phyloP scores from a whole-genome alignment of 2,329 filamentous ascomycete genomes.

The Ploettnerulaceae sp. region DNA sequence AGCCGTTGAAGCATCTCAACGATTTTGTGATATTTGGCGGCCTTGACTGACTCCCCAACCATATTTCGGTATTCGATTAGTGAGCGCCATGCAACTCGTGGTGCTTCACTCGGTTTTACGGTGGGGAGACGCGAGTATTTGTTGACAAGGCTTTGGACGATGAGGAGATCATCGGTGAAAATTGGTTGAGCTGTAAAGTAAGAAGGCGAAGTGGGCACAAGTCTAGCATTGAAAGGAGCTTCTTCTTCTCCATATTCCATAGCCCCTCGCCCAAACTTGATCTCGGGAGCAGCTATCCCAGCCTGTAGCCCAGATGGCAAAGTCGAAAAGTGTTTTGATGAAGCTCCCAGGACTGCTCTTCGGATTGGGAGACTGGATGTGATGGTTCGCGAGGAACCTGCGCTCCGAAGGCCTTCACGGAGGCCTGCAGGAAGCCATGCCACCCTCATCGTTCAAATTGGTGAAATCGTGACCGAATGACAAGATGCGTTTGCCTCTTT shows the following conservation, averaged over 20 bases:
- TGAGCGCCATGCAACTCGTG: slow-evolving; percentile 75
- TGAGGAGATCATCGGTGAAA: slow-evolving; percentile 81
- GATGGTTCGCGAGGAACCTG: slow-evolving; percentile 17
- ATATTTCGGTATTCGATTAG: slow-evolving; percentile 68
- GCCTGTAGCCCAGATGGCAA: slow-evolving; percentile 29
- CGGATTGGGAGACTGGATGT: slow-evolving; percentile 10
- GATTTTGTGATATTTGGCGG: slow-evolving; percentile 73
- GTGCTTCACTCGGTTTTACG: slow-evolving; percentile 59
- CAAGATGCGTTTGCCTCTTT: neutral
- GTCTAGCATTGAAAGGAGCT: slow-evolving; percentile 52
- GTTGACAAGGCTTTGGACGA: slow-evolving; percentile 65
- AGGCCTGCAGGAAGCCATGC: slow-evolving; percentile 29
- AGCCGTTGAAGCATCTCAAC: slow-evolving; percentile 71
- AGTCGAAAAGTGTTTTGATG: slow-evolving; percentile 28
- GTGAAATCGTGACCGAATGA: too few relatives aligned
- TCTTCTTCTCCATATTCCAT: slow-evolving; percentile 20
- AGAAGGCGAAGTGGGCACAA: slow-evolving; percentile 81
- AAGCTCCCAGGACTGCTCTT: slow-evolving; percentile 15
- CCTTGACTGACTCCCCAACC: slow-evolving; percentile 67
- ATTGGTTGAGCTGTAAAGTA: slow-evolving; percentile 85
- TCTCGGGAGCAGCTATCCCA: slow-evolving; percentile 41
- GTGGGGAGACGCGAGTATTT: slow-evolving; percentile 71
- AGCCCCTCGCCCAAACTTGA: slow-evolving; percentile 36
- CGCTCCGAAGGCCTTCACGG: slow-evolving; percentile 26
- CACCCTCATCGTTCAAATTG: slow-evolving; percentile 30